Base-by-base conservation (phyloP, 768 basidiomycete genomes). In the Solioccasus polychromus region DNA sequence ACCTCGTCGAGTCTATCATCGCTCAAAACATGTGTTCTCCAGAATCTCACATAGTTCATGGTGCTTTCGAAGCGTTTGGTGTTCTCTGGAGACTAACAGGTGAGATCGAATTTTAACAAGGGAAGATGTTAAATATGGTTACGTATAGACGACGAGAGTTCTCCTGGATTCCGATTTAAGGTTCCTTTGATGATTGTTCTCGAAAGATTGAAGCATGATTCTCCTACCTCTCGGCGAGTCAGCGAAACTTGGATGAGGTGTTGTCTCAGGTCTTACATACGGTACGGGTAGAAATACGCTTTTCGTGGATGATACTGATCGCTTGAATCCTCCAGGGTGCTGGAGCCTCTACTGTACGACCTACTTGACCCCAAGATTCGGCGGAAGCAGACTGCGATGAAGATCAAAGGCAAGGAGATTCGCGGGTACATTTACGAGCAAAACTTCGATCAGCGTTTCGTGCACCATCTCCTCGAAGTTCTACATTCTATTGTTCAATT, bases 191-290 rank as follows among this genome's bases (percentile, higher is more conserved):
- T 92, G 76, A 80, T 84, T 35, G 82, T 95, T 24, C 68, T 98
- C 39, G 92, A 95, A 58, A 82, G 84, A 0, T 67, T 97, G 38
- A 85, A 83, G 56, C 83, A 75, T 30, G 82, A 85, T 25, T 83
- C 92, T 52, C 88, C 91, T 8, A 69, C 69, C 48, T 64, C 88
- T 9, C 82, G 87, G 22, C 78, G 92, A 10, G 74, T 88, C 25
- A 90, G 89, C 12, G 95, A 98, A 64, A 92, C 92, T 0, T 99
- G 96, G 96, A 92, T 99, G 87, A 79, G 94, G 22, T 92, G 91
- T 59, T 92, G 83, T 57, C 73, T 97, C 24, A 89, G 87, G 62
- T 94, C 92, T 2, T 95, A 95, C 62, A 71, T 92, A 47, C 80
- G 94, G 92, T 93, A 65, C 28, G 43, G 11, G 17, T 34, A 2